Conservation (phyloP, 257 asterid species). For the Jacaranda mimosifolia region DNA sequence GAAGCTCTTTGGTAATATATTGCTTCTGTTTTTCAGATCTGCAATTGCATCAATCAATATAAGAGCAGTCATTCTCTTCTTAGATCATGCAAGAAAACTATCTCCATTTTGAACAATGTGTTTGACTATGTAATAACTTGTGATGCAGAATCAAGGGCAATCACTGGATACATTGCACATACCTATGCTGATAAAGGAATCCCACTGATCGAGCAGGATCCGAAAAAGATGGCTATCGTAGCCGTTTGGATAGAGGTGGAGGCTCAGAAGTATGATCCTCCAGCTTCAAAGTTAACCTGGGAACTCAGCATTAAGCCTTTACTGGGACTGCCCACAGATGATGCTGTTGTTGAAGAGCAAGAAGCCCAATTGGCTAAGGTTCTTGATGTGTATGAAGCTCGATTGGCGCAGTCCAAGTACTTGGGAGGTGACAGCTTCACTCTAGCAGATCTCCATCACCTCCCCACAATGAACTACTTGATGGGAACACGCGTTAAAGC, state of each 20-base stretch:
- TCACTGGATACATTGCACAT: constrained; percentile 50
- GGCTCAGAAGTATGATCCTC: constrained; percentile 53
- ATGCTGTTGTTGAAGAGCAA: constrained; percentile 44
- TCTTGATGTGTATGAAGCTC: constrained; percentile 59
- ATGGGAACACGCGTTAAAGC: constrained; percentile 43
- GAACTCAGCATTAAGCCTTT: constrained; percentile 57
- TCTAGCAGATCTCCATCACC: constrained; percentile 66
- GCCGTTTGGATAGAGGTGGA: constrained; percentile 69
- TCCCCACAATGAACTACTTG: constrained; percentile 54
- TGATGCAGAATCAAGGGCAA: constrained; percentile 71
- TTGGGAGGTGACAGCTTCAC: constrained; percentile 63
- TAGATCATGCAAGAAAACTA: too few species aligned
- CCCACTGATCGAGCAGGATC: constrained; percentile 44
- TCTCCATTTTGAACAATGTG: too few species aligned
- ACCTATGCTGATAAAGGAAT: constrained; percentile 54
- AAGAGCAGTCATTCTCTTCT: too few species aligned
- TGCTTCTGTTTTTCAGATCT: neutral
- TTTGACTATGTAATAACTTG: too few species aligned
- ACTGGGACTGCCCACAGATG: constrained; percentile 53
- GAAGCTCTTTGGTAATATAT: constrained; percentile 42
- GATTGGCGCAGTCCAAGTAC: constrained; percentile 56
- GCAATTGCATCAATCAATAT: too few species aligned
- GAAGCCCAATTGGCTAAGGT: constrained; percentile 39
- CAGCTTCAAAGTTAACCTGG: constrained; percentile 46
- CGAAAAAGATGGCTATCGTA: constrained; percentile 49